Evolutionary conservation across 352 stramenopile species (phyloP).

Genomic region (Phytopythium vexans): DNA sequence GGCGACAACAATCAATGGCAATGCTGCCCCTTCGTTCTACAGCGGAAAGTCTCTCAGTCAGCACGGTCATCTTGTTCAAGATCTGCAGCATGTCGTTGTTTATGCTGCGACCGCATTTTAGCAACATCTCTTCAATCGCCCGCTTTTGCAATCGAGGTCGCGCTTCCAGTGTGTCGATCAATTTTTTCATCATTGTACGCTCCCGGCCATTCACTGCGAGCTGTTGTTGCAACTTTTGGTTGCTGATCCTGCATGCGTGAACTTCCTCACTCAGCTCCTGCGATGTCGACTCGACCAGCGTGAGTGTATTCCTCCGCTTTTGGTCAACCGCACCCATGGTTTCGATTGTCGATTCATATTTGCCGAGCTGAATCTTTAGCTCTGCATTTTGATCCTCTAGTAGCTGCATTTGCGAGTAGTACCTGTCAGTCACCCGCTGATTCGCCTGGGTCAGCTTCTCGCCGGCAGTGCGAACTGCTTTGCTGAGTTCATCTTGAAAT

Average conservation of each 20-base stretch:
- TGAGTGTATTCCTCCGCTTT: slow-evolving; percentile 14
- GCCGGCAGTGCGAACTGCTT: neutral
- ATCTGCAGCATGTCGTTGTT: slow-evolving; percentile 1
- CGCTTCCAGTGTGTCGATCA: slow-evolving; percentile 44
- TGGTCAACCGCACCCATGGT: slow-evolving; percentile 7
- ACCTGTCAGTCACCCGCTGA: neutral
- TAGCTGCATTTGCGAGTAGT: neutral
- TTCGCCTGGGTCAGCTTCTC: neutral
- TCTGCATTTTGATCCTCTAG: slow-evolving; percentile 9
- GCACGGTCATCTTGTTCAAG: neutral
- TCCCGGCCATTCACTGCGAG: slow-evolving; percentile 1
- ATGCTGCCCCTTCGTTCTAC: no score
- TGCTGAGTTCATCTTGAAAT: neutral
- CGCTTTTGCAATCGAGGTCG: slow-evolving; percentile 33
- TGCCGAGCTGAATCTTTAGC: slow-evolving; percentile 6
- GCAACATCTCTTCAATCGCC: slow-evolving; percentile 39
- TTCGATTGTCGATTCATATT: slow-evolving; percentile 9
- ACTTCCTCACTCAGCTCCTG: slow-evolving; percentile 1
- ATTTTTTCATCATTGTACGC: slow-evolving; percentile 8
- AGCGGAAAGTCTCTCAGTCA: neutral
- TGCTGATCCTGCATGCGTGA: slow-evolving; percentile 12
- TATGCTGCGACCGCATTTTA: slow-evolving; percentile 25
- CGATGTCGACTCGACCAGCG: slow-evolving; percentile 1
- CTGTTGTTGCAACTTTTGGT: slow-evolving; percentile 10
- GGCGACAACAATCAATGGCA: no score